Conservation (phyloP, 768 basidiomycete species). For the Hortiboletus flavorubellus region DNA sequence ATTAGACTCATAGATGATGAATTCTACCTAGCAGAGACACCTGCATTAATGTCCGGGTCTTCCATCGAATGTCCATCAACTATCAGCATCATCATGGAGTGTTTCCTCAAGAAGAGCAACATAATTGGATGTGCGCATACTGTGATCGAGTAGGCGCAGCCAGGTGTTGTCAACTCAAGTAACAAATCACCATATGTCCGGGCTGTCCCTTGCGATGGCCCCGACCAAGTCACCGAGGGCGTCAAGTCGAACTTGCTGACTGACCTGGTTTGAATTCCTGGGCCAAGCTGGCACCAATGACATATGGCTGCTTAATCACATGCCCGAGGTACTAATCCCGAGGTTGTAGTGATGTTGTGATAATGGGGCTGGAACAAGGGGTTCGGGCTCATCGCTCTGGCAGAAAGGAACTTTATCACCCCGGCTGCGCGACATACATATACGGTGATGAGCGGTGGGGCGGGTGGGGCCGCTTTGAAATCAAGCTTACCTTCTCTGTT, state of each 20-base stretch:
- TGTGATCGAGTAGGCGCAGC: slow-evolving; percentile 7
- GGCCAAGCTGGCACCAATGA: slow-evolving; percentile 44
- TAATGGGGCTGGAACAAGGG: slow-evolving; percentile 60
- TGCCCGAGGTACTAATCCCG: slow-evolving; percentile 62
- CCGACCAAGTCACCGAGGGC: background rate
- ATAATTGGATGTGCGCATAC: slow-evolving; percentile 59
- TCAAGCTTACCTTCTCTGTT: background rate
- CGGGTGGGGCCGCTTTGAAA: slow-evolving; percentile 12
- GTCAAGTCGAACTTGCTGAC: slow-evolving; percentile 3
- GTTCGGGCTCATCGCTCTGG: slow-evolving; percentile 77
- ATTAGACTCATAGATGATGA: slow-evolving; percentile 59
- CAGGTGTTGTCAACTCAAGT: slow-evolving; percentile 59
- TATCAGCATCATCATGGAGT: slow-evolving; percentile 9
- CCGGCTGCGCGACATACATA: slow-evolving; percentile 47
- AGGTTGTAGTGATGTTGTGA: slow-evolving; percentile 84
- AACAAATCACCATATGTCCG: slow-evolving; percentile 59
- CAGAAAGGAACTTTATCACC: slow-evolving; percentile 66
- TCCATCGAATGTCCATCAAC: slow-evolving; percentile 10
- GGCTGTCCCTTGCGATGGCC: slow-evolving; percentile 55
- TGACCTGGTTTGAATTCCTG: background rate
- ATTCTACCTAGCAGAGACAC: slow-evolving; percentile 8
- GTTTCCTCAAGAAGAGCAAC: slow-evolving; percentile 55
- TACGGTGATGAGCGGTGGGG: slow-evolving; percentile 42
- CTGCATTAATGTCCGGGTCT: slow-evolving; percentile 24
- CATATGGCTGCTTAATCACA: slow-evolving; percentile 74